Evolutionary conservation across 2,329 filamentous ascomycete genomes (phyloP).

Genomic region (Colletotrichum zoysiae): DNA sequence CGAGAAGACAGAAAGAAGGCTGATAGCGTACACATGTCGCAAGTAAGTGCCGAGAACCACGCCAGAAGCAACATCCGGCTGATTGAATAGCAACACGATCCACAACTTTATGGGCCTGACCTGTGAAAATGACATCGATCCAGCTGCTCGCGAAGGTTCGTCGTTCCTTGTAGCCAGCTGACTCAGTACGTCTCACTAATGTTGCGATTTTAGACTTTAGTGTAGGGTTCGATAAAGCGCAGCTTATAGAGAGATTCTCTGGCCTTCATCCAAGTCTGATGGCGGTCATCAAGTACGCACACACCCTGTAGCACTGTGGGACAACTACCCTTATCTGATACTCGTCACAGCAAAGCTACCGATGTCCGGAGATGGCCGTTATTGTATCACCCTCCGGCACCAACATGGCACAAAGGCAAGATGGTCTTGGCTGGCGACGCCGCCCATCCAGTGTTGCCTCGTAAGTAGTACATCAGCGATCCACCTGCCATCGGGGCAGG

Average conservation of each 20-base stretch:
- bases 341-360: slow-evolving; percentile 48
- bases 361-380: slow-evolving; percentile 53
- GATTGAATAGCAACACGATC: slow-evolving; percentile 46
- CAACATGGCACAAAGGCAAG: slow-evolving; percentile 50
- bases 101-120: slow-evolving; percentile 53
- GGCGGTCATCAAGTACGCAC: slow-evolving; percentile 47
- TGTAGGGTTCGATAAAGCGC: slow-evolving; percentile 45
- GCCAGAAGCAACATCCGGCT: not conserved
- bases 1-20: slow-evolving; percentile 42
- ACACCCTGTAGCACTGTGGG: not conserved
- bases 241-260: slow-evolving; percentile 45
- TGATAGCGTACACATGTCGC: slow-evolving; percentile 52
- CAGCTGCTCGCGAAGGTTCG: slow-evolving; percentile 34
- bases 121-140: slow-evolving; percentile 44
- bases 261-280: slow-evolving; percentile 47
- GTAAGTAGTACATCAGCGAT: slow-evolving; percentile 44
- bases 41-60: slow-evolving; percentile 42
- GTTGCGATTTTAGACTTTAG: slow-evolving; percentile 18
- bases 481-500: not conserved
- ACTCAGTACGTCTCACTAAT: not conserved
- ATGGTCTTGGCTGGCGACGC: slow-evolving; percentile 53
- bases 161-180: not conserved
- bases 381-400: slow-evolving; percentile 50
- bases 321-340: not conserved
- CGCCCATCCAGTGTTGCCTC: slow-evolving; percentile 55